phyloP scores from a whole-genome alignment of 1,139 yeast genomes.

The Candida gigantensis region DNA sequence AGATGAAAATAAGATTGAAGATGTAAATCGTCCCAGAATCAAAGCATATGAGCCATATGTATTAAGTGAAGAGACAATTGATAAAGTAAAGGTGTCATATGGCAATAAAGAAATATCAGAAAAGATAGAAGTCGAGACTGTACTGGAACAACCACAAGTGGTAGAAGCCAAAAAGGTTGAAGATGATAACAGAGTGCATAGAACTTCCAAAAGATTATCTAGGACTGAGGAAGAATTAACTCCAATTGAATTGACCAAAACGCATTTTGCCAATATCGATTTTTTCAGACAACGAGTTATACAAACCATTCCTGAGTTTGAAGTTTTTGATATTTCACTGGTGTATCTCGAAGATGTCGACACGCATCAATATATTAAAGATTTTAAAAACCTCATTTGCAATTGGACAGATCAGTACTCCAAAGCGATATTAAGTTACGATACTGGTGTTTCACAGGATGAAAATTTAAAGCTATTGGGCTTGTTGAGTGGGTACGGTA shows the following conservation, averaged over 20 bases:
- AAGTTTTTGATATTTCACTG: slow-evolving; percentile 22
- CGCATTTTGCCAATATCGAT: slow-evolving; percentile 25
- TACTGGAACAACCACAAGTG: slow-evolving; percentile 4
- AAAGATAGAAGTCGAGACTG: neutral
- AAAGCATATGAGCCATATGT: slow-evolving; percentile 51
- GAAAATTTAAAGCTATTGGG: slow-evolving; percentile 40
- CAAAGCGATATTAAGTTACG: slow-evolving; percentile 17
- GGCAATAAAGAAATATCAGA: slow-evolving; percentile 6
- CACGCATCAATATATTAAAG: slow-evolving; percentile 20
- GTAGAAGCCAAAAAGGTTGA: slow-evolving; percentile 13
- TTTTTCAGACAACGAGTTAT: slow-evolving; percentile 8
- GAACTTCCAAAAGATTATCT: slow-evolving; percentile 43
- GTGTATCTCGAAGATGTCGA: slow-evolving; percentile 19
- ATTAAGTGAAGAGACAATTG: slow-evolving; percentile 50
- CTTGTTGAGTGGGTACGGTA: slow-evolving; percentile 40
- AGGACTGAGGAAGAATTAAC: slow-evolving; percentile 23
- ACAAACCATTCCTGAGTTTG: slow-evolving; percentile 10
- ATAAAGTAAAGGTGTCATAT: slow-evolving; percentile 30
- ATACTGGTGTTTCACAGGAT: slow-evolving; percentile 22
- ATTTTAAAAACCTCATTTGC: slow-evolving; percentile 27
- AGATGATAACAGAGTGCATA: slow-evolving; percentile 28
- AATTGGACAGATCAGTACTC: slow-evolving; percentile 25
- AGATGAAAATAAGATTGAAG: slow-evolving; percentile 34
- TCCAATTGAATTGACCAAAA: slow-evolving; percentile 20
- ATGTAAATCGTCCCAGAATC: slow-evolving; percentile 34